Percentiles rank a stretch among this genome's conserved stretches.
Conservation (phyloP, 2,329 filamentous ascomycete genomes). For the Hymenoscyphus occultus region DNA sequence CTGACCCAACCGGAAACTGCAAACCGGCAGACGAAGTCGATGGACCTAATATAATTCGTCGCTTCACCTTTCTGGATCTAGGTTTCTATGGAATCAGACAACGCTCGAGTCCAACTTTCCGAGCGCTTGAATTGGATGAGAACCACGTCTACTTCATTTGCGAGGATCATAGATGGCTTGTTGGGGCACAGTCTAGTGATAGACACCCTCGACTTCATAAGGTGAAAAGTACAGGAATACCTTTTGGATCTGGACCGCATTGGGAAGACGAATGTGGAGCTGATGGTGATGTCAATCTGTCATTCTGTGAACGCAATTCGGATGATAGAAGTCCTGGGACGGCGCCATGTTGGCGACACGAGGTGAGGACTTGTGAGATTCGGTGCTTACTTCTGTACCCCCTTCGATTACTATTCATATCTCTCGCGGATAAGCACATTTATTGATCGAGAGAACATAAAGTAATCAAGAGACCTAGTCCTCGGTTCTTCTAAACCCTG, state of each 20-base stretch:
- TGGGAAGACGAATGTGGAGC: constrained; percentile 48
- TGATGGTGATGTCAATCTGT: constrained; percentile 28
- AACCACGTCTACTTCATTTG: constrained; percentile 53
- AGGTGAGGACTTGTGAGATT: constrained; percentile 19
- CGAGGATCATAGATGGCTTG: constrained; percentile 52
- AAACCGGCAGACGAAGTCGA: constrained; percentile 36
- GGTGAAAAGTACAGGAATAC: constrained; percentile 52
- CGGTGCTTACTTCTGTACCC: too few relatives aligned
- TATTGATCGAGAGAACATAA: too few relatives aligned
- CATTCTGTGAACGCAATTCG: constrained; percentile 24
- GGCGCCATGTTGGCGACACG: constrained; percentile 53
- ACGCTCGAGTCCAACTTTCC: constrained; percentile 47
- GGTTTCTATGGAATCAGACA: constrained; percentile 53
- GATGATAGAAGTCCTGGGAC: constrained; percentile 33
- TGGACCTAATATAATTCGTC: constrained; percentile 46
- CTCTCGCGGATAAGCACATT: too few relatives aligned
- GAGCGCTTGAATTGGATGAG: constrained; percentile 47
- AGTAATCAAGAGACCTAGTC: too few relatives aligned
- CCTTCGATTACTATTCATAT: too few relatives aligned
- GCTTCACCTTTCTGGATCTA: constrained; percentile 50
- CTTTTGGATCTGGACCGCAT: constrained; percentile 50
- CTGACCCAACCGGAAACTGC: constrained; percentile 44
- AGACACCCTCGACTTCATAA: constrained; percentile 44
- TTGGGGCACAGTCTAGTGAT: constrained; percentile 43
- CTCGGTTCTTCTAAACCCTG: too few relatives aligned